Evolutionary conservation across 2,329 filamentous ascomycete species (phyloP).

Genomic region (Pseudogymnoascus sp.): DNA sequence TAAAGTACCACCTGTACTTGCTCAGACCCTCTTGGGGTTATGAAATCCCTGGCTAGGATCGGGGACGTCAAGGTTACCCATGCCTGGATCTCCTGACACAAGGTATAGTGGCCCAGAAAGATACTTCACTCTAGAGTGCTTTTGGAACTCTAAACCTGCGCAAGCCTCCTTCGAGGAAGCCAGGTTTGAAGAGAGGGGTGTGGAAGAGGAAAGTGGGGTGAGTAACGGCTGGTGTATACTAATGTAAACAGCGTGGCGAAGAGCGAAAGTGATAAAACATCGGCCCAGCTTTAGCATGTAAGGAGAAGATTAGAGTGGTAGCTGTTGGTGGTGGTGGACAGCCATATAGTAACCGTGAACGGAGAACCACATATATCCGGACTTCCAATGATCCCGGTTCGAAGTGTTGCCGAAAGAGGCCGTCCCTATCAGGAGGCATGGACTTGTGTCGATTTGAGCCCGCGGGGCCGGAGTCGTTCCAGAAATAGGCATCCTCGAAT

Average conservation of each 20-base stretch:
- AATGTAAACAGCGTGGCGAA: background rate
- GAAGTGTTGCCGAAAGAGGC: slow-evolving; percentile 2
- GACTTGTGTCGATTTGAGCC: slow-evolving; percentile 8
- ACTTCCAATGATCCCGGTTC: slow-evolving; percentile 2
- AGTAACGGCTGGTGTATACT: background rate
- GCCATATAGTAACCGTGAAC: background rate
- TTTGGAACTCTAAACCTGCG: slow-evolving; percentile 6
- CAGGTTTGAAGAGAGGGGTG: background rate
- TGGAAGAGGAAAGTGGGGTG: background rate
- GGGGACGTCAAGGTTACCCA: slow-evolving; percentile 23
- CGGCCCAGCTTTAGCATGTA: slow-evolving; percentile 4
- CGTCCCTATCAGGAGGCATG: slow-evolving; percentile 1
- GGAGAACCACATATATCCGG: background rate
- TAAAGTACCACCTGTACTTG: slow-evolving; percentile 4
- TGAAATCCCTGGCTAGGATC: slow-evolving; percentile 21
- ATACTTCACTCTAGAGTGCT: slow-evolving; percentile 5
- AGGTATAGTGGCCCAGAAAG: background rate
- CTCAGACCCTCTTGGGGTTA: slow-evolving; percentile 5
- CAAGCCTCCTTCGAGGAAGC: slow-evolving; percentile 1
- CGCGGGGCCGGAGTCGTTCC: background rate
- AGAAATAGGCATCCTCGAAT: background rate
- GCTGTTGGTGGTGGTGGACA: background rate
- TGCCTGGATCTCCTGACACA: slow-evolving; percentile 27
- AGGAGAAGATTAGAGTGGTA: background rate
- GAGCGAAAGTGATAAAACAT: slow-evolving; percentile 1